A percentile compares a stretch with the other conserved stretches of the same genome.
Evolutionary conservation across 495 filamentous ascomycete species (phyloP).

Genomic region (Penicillium robsamsonii): DNA sequence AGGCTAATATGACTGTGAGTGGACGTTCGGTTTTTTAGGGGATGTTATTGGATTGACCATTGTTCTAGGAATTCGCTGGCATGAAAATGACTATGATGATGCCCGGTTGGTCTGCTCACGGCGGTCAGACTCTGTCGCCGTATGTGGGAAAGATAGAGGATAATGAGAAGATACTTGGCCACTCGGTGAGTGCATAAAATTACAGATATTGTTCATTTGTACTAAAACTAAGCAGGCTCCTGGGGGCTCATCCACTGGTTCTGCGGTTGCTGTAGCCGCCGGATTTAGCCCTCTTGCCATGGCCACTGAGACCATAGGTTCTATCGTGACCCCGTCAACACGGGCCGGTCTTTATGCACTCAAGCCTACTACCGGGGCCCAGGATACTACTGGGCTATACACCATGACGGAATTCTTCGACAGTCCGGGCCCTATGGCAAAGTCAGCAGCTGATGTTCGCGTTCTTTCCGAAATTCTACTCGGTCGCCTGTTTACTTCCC

Average conservation of each 20-base stretch:
- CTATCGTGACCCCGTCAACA: constrained; percentile 37
- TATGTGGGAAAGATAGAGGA: constrained; percentile 34
- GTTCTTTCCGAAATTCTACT: too few species aligned
- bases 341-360: constrained; percentile 40
- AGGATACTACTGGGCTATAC: constrained; percentile 20
- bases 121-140: constrained; percentile 43
- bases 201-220: background rate
- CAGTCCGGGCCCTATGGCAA: too few species aligned
- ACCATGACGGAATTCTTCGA: background rate
- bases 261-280: constrained; percentile 41
- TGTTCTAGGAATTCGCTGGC: constrained; percentile 28
- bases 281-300: constrained; percentile 40
- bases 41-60: constrained; percentile 7
- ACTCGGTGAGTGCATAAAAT: too few species aligned
- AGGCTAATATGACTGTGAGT: constrained; percentile 40
- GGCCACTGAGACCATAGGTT: constrained; percentile 46
- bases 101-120: constrained; percentile 43
- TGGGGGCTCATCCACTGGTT: constrained; percentile 48
- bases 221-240: constrained; percentile 25
- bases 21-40: constrained; percentile 28
- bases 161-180: background rate
- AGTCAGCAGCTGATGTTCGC: too few species aligned
- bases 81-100: constrained; percentile 32
- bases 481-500: too few species aligned
- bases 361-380: constrained; percentile 25